These are phyloP conservation scores for Vickermania spadyakhi DNA, from an alignment of 208 protist genomes.

Conservation along the genomic window DNA sequence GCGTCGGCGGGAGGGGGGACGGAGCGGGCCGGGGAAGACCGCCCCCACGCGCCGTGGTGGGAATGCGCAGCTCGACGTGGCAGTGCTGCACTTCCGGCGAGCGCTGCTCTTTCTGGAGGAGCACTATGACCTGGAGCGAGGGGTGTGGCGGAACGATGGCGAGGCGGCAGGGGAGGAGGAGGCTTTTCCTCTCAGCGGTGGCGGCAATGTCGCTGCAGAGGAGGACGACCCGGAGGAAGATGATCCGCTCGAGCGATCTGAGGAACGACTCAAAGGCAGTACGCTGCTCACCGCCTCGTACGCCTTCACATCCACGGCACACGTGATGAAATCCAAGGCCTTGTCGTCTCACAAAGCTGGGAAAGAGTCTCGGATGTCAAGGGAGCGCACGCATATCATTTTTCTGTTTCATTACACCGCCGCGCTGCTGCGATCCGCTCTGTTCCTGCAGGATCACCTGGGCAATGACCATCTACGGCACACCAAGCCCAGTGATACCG, in stretches of 20 bases:
- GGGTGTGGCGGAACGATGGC: slow-evolving; percentile 16
- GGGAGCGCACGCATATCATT: slow-evolving; percentile 2
- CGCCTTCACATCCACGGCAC: background rate
- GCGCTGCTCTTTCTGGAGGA: slow-evolving; percentile 84
- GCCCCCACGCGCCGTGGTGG: background rate
- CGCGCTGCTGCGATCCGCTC: slow-evolving; percentile 55
- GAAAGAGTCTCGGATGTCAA: background rate
- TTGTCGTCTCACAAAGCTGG: background rate
- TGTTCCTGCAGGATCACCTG: slow-evolving; percentile 53
- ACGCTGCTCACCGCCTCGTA: background rate
- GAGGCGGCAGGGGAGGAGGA: background rate
- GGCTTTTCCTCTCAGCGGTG: too few species aligned
- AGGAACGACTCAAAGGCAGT: background rate
- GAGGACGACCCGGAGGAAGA: background rate
- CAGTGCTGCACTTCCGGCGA: slow-evolving; percentile 58
- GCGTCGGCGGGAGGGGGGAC: background rate
- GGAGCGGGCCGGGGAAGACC: background rate
- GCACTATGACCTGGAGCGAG: slow-evolving; percentile 64
- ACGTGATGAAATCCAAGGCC: background rate
- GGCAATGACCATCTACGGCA: slow-evolving; percentile 35
- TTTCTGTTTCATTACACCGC: slow-evolving; percentile 52
- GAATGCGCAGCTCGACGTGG: slow-evolving; percentile 19
- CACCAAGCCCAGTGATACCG: slow-evolving; percentile 61
- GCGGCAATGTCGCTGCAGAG: background rate
- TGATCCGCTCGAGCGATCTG: background rate